Conservation (phyloP, 495 filamentous ascomycete genomes). For the Lasiosphaeris hirsuta region DNA sequence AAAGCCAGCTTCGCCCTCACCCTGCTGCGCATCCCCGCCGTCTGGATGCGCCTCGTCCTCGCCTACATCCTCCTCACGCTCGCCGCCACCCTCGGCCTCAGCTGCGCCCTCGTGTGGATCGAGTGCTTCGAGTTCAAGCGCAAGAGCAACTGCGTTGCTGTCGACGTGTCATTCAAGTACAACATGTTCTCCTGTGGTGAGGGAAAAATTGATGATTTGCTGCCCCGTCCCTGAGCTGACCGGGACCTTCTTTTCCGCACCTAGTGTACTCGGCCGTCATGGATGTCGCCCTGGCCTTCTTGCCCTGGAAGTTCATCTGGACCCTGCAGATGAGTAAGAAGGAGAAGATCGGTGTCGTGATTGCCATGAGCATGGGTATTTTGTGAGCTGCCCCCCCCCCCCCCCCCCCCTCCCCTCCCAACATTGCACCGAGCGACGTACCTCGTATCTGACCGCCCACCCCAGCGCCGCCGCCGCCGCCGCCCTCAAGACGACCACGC, state of each 20-base stretch:
- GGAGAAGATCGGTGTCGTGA: constrained; percentile 34
- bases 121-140: constrained; percentile 30
- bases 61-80: constrained; percentile 32
- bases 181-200: constrained; percentile 26
- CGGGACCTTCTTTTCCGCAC: neutral
- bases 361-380: constrained; percentile 40
- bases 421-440: too few relatives aligned
- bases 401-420: too few relatives aligned
- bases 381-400: constrained; percentile 32
- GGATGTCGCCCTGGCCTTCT: constrained; percentile 33
- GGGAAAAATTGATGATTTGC: neutral
- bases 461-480: constrained; percentile 30
- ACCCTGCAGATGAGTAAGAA: constrained; percentile 30
- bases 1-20: constrained; percentile 34
- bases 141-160: constrained; percentile 26
- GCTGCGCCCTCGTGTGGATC: constrained; percentile 34
- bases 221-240: constrained; percentile 1
- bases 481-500: constrained; percentile 23
- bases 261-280: constrained; percentile 37
- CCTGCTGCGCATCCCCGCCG: constrained; percentile 18
- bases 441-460: neutral
- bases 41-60: constrained; percentile 18
- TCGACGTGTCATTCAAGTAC: constrained; percentile 19
- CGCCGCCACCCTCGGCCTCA: constrained; percentile 31
- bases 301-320: constrained; percentile 38